phyloP scores from a whole-genome alignment of 2,329 filamentous ascomycete species.

The Lasiodiplodia citricola region DNA sequence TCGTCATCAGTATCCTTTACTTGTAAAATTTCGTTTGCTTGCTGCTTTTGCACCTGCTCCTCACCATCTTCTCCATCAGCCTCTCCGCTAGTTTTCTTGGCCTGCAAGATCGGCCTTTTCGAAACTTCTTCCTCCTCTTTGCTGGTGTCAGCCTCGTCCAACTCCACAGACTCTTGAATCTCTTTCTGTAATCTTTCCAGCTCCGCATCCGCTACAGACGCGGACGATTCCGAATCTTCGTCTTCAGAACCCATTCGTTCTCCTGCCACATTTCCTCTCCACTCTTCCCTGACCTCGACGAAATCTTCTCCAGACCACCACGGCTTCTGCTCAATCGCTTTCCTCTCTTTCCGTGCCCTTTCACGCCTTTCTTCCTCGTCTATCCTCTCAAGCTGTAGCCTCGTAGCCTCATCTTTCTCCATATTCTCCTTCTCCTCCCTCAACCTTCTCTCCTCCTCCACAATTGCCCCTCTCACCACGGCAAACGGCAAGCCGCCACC shows the following conservation, averaged over 20 bases:
- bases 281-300: neutral
- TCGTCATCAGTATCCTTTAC: neutral
- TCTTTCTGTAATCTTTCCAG: neutral
- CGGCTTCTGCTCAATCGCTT: neutral
- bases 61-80: neutral
- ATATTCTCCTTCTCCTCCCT: neutral
- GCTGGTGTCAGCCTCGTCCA: neutral
- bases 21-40: neutral
- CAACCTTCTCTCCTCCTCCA: constrained; percentile 2
- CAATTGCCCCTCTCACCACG: neutral
- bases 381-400: neutral
- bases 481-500: neutral
- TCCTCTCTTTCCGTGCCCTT: neutral
- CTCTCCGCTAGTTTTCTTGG: neutral
- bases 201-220: neutral
- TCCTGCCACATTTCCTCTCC: neutral
- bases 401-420: neutral
- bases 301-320: neutral
- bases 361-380: neutral
- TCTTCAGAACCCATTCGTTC: neutral
- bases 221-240: neutral
- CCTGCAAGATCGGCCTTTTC: no score
- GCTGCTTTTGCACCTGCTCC: neutral
- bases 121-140: neutral
- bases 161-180: neutral